A percentile compares a stretch with the other conserved stretches of the same genome.
Evolutionary conservation across 2,329 filamentous ascomycete species (phyloP).

Genomic region (Epicoccum sorghinum): DNA sequence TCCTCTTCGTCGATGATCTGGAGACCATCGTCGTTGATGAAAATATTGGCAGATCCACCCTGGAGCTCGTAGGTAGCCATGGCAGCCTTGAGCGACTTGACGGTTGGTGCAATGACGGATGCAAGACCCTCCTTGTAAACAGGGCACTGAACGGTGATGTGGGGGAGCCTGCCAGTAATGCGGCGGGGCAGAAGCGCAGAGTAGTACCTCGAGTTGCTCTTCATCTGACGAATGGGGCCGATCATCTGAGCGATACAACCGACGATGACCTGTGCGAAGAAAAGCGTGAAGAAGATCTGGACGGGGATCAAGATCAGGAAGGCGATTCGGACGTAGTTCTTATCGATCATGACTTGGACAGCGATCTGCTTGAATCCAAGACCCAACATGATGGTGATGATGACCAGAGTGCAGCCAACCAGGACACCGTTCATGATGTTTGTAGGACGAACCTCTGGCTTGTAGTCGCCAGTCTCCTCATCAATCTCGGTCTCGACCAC

Average conservation of each 20-base stretch:
- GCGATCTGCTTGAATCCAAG: constrained; percentile 73
- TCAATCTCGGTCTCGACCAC: constrained; percentile 66
- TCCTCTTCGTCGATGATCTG: constrained; percentile 61
- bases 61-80: constrained; percentile 56
- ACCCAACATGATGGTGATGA: constrained; percentile 71
- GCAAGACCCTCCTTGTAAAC: constrained; percentile 83
- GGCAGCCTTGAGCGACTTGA: constrained; percentile 74
- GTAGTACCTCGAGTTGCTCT: constrained; percentile 78
- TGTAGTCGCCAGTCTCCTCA: constrained; percentile 71
- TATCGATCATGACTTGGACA: constrained; percentile 70
- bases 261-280: constrained; percentile 80
- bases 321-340: constrained; percentile 65
- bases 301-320: constrained; percentile 71
- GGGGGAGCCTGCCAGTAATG: constrained; percentile 66
- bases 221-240: constrained; percentile 75
- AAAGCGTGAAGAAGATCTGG: constrained; percentile 81
- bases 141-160: constrained; percentile 77
- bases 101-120: constrained; percentile 74
- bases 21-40: constrained; percentile 70
- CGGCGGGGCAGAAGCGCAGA: constrained; percentile 71
- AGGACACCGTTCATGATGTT: constrained; percentile 74
- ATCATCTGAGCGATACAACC: constrained; percentile 77
- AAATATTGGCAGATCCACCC: constrained; percentile 69
- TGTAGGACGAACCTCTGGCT: constrained; percentile 68
- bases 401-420: constrained; percentile 68